Base-by-base conservation (phyloP, 352 stramenopile genomes). In the Blastocystis sp. region DNA sequence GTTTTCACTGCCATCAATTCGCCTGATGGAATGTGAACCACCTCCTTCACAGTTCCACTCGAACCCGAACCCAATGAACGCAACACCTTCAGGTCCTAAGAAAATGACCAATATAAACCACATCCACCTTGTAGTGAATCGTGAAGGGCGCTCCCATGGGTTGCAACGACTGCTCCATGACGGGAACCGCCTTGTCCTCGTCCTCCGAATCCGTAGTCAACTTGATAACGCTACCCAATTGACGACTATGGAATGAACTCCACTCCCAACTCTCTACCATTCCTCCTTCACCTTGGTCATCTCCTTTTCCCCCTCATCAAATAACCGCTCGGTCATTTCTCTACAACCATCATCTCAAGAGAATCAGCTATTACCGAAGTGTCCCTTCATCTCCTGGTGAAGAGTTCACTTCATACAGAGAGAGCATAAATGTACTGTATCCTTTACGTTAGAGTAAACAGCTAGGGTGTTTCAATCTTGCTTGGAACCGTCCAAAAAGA, bases 1-100 rank as follows among this genome's bases (percentile, higher is more conserved):
- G 32, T 24, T 38, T 78, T 78, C n/a, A 78, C 7, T 2, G 67
- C 67, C 67, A 78, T 78, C 24, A 14, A 24, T n/a, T 59, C 67
- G 24, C 42, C 38, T 21, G 67, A 59, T 11, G 36, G 36, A 18
- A 32, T 29, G 51, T 78, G 67, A 6, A 59, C 24, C 44, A 78
- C 67, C 24, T 59, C 27, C 9, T 42, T 56, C 51, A 78, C 67
- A 56, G 6, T 57, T 56, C 67, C 67, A 40, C 67, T 78, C 8
- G 46, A n/a, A 34, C 67, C 67, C 16, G 24, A 46, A 36, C 67
- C 67, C 38, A 78, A 59, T 42, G 21, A 2, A 32, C 49, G 44
- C 21, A 78, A 9, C 18, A 61, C 32, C 27, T 40, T 56, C n/a
- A 78, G 36, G 32, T 78, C 67, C 67, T 78, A n/a, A n/a, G n/a